Conservation (phyloP, 495 filamentous ascomycete species). For the Penicillium waksmanii region DNA sequence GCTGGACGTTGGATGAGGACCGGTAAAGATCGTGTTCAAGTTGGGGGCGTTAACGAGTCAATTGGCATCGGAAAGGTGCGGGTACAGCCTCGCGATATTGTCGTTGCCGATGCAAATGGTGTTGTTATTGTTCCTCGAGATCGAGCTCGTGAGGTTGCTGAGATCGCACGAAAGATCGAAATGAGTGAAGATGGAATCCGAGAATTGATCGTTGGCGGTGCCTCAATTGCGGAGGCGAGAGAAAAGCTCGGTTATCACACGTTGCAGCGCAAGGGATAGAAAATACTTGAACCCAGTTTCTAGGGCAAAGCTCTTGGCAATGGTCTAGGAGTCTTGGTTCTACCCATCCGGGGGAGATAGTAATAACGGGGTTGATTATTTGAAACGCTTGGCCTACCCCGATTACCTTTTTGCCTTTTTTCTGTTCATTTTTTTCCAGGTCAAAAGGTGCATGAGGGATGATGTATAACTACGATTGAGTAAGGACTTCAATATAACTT, state of each 20-base stretch:
- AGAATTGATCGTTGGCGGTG: constrained; percentile 20
- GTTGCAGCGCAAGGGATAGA: constrained; percentile 20
- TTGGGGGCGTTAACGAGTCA: constrained; percentile 22
- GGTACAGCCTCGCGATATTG: constrained; percentile 24
- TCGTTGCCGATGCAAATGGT: constrained; percentile 29
- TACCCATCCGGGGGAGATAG: no score
- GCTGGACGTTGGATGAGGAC: constrained; percentile 28
- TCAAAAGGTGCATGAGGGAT: no score
- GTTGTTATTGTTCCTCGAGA: constrained; percentile 27
- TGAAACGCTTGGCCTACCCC: no score
- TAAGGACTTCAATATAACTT: no score
- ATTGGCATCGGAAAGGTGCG: constrained; percentile 26
- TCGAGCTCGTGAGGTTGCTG: constrained; percentile 26
- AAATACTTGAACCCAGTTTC: not conserved
- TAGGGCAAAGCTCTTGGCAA: no score
- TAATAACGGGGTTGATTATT: no score
- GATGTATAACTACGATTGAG: no score
- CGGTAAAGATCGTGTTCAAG: constrained; percentile 26
- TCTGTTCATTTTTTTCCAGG: no score
- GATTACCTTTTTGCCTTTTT: no score
- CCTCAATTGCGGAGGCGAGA: constrained; percentile 23
- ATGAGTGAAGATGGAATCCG: constrained; percentile 19
- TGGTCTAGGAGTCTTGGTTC: no score
- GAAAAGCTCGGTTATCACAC: constrained; percentile 21
- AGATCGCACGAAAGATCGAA: constrained; percentile 16